Evolutionary conservation across 768 basidiomycete genomes (phyloP), one percentile per base, ranked within the genome.

Genomic region (Auricularia sp.): DNA sequence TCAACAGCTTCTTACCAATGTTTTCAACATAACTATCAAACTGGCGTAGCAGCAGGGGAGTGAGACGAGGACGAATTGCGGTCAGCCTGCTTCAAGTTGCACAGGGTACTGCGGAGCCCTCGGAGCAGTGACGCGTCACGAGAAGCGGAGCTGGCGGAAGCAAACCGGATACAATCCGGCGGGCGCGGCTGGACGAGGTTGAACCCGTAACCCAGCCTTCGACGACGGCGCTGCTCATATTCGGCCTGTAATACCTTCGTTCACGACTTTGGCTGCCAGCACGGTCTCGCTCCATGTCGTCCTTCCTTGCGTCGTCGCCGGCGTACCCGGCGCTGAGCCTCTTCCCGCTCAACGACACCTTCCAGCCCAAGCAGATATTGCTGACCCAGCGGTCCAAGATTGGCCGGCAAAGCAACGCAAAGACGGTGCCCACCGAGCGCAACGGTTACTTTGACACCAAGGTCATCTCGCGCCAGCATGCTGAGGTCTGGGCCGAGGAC

Each of bases 391-490:
- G 85, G 72, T 85, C 88, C 62, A 89, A 93, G 84, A 95, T 99
- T 73, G 96, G 96, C 18, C 79, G 96, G 64, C 95, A 98, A 77
- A 98, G 94, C 16, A 97, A 94, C 74, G 87, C 88, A 64, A 97
- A 97, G 81, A 97, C 94, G 0, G 86, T 91, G 36, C 96, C 96
- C 1, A 78, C 77, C 4, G 93, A 96, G 72, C 81, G 90, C 71
- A 98, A 99, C 72, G 96, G 94, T 10, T 99, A 90, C 78, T 98
- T 99, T 74, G 96, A 98, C 78, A 90, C 88, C 29, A 98, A 98
- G 73, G 88, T 98, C 7, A 80, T 99, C 66, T 92, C 90, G 69
- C 81, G 96, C 69, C 90, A 91, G 78, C 96, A 98, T 72, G 96
- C 96, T 14, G 96, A 98, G 77, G 91, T 99, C n/a, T 99, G 96